phyloP scores from a whole-genome alignment of 768 basidiomycete species.

The Xanthoconium purpureum region DNA sequence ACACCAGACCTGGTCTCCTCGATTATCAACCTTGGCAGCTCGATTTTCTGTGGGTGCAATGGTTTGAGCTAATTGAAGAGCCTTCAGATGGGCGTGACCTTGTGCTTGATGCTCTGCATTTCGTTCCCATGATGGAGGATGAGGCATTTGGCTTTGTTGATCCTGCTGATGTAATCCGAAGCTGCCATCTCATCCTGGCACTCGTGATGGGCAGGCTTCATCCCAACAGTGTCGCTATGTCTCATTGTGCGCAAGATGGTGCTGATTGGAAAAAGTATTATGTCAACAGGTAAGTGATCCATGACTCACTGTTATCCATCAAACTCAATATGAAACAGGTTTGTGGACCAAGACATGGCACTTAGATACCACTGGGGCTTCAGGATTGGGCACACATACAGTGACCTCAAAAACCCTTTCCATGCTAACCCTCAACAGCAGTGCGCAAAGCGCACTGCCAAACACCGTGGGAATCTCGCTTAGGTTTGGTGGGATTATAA shows the following conservation, averaged over 20 bases:
- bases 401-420: too few relatives aligned
- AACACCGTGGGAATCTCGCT: too few relatives aligned
- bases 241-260: too few relatives aligned
- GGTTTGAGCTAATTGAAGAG: neutral
- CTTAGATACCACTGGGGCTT: too few relatives aligned
- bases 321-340: too few relatives aligned
- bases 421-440: too few relatives aligned
- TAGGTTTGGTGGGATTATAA: too few relatives aligned
- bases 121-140: neutral
- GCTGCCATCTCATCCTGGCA: neutral
- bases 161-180: neutral
- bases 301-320: too few relatives aligned
- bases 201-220: neutral
- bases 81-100: neutral
- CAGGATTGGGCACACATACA: too few relatives aligned
- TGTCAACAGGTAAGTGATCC: neutral
- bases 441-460: too few relatives aligned
- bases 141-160: neutral
- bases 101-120: neutral
- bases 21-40: neutral
- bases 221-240: neutral
- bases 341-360: too few relatives aligned
- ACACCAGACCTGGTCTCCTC: neutral
- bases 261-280: neutral
- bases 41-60: too few relatives aligned